Evolutionary conservation across 345 rosid species (phyloP).

Genomic region (Salix udensis): DNA sequence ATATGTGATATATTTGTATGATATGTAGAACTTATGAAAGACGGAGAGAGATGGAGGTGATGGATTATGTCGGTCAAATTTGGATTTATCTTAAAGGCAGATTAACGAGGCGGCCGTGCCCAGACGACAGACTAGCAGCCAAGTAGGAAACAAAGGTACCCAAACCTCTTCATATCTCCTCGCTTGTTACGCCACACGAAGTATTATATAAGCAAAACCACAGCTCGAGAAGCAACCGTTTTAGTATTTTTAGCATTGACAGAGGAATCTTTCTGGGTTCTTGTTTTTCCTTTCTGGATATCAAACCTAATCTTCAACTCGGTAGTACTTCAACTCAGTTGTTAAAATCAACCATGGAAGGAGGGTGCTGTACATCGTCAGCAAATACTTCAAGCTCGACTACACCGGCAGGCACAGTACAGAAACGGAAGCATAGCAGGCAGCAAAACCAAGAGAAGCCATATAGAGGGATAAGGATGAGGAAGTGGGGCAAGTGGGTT

Average conservation of each 20-base stretch:
- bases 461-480: constrained; percentile 47
- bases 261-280: neutral
- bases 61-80: constrained; percentile 57
- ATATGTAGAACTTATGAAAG: neutral
- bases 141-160: constrained; percentile 32
- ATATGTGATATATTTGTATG: neutral
- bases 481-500: constrained; percentile 60
- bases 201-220: neutral
- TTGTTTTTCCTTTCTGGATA: neutral
- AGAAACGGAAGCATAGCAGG: constrained; percentile 19
- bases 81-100: constrained; percentile 39
- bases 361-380: constrained; percentile 3
- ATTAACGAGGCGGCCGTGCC: constrained; percentile 64
- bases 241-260: neutral
- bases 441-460: constrained; percentile 28
- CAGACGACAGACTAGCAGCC: constrained; percentile 49
- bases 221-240: neutral
- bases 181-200: neutral
- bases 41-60: constrained; percentile 15
- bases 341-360: constrained; percentile 12
- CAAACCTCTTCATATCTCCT: constrained; percentile 1
- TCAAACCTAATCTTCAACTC: neutral
- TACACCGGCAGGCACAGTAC: neutral
- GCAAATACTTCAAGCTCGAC: constrained; percentile 5
- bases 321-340: neutral